A percentile compares a stretch with the other conserved stretches of the same genome.
These are phyloP conservation scores for Kwoniella europaea DNA, from an alignment of 768 basidiomycete species.

Conservation along the genomic window DNA sequence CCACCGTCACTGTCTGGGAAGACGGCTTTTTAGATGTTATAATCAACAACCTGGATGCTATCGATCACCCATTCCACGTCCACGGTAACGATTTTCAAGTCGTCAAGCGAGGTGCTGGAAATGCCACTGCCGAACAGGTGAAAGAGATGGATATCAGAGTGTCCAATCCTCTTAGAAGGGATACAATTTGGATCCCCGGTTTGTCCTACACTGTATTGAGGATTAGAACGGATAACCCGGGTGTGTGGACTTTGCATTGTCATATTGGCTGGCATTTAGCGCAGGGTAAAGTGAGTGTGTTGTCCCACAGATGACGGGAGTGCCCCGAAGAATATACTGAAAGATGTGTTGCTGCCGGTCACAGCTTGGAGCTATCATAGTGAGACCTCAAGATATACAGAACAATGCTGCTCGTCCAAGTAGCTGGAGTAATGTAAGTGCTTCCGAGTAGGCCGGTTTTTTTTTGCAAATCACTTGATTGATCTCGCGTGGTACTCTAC, in stretches of 20 bases:
- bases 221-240: constrained; percentile 27
- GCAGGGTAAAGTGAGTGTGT: constrained; percentile 22
- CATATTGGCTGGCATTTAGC: constrained; percentile 39
- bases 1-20: constrained; percentile 15
- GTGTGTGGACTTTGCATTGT: constrained; percentile 39
- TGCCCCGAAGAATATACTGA: neutral
- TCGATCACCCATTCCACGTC: constrained; percentile 31
- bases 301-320: too few relatives aligned
- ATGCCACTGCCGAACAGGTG: constrained; percentile 3
- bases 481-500: too few relatives aligned
- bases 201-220: constrained; percentile 6
- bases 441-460: neutral
- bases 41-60: constrained; percentile 35
- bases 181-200: constrained; percentile 14
- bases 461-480: too few relatives aligned
- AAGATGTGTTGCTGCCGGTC: too few relatives aligned
- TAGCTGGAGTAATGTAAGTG: neutral
- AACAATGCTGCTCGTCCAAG: neutral
- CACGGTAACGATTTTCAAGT: constrained; percentile 34
- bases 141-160: neutral
- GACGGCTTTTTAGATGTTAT: constrained; percentile 28
- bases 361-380: constrained; percentile 29
- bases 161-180: constrained; percentile 12
- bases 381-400: constrained; percentile 30
- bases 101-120: constrained; percentile 24